phyloP scores from a whole-genome alignment of 1,139 yeast species.

The Taphrina pruni region DNA sequence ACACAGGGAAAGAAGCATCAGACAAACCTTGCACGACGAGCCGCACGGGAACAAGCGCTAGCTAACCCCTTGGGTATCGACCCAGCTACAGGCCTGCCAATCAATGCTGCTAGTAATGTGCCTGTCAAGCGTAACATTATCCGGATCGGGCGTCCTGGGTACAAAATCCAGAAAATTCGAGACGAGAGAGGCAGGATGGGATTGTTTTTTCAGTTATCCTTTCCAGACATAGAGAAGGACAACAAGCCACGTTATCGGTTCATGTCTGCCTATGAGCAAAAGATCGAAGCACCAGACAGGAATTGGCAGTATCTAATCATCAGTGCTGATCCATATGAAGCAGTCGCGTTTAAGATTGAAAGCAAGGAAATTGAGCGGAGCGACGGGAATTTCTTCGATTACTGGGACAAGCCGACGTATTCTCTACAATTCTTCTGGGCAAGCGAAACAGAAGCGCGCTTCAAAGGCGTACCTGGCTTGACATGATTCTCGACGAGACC shows the following conservation, averaged over 20 bases:
- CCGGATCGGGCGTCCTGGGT: conserved; percentile 76
- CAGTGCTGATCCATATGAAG: conserved; percentile 85
- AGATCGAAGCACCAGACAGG: conserved; percentile 56
- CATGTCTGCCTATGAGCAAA: conserved; percentile 76
- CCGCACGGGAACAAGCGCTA: conserved; percentile 50
- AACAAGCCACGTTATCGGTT: conserved; percentile 68
- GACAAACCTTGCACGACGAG: conserved; percentile 66
- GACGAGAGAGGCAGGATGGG: conserved; percentile 67
- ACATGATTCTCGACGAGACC: background rate
- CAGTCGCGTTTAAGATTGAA: conserved; percentile 72
- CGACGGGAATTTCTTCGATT: conserved; percentile 61
- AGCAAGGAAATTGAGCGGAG: conserved; percentile 62
- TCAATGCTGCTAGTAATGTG: conserved; percentile 51
- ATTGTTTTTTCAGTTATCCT: conserved; percentile 63
- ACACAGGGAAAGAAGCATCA: conserved; percentile 81
- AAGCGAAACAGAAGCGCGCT: conserved; percentile 44
- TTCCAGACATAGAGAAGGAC: conserved; percentile 57
- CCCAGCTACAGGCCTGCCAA: conserved; percentile 45
- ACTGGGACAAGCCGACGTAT: conserved; percentile 71
- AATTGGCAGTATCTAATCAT: conserved; percentile 70
- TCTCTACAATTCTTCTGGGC: conserved; percentile 71
- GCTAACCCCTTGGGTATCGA: conserved; percentile 43
- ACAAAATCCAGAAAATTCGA: conserved; percentile 68
- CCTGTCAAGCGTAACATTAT: conserved; percentile 59
- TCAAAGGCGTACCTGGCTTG: conserved; percentile 43